A percentile compares a stretch with the other conserved stretches of the same genome.
These are phyloP conservation scores for Boletus chippewaensis DNA, from an alignment of 1,284 basidiomycete species.

Conservation along the genomic window DNA sequence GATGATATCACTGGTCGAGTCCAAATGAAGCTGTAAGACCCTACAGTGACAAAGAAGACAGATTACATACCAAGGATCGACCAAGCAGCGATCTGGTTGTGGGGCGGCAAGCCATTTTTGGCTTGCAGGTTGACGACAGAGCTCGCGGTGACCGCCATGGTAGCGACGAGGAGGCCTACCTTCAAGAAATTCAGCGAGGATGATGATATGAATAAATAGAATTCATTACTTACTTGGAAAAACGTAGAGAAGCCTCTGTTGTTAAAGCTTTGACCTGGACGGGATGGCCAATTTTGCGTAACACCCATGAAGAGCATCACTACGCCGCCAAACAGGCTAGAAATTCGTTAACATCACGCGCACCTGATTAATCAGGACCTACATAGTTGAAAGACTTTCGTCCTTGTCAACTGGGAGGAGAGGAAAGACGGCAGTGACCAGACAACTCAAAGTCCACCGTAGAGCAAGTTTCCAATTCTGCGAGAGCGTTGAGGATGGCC, in stretches of 20 bases:
- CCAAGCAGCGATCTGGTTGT: conserved; percentile 68
- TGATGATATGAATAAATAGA: background rate
- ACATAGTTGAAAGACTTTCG: conserved; percentile 62
- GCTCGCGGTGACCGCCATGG: conserved; percentile 47
- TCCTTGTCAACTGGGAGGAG: conserved; percentile 68
- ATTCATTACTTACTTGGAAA: conserved; percentile 36
- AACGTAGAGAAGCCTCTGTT: conserved; percentile 8
- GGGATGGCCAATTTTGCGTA: conserved; percentile 8
- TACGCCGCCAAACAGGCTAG: conserved; percentile 29
- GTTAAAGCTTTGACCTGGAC: background rate
- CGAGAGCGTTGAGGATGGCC: conserved; percentile 35
- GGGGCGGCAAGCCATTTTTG: conserved; percentile 61
- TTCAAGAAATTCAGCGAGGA: conserved; percentile 11
- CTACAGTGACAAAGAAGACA: background rate
- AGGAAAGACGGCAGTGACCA: conserved; percentile 61
- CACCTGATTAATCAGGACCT: conserved; percentile 21
- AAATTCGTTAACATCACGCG: conserved; percentile 14
- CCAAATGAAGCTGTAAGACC: conserved; percentile 1
- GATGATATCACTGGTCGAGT: conserved; percentile 45
- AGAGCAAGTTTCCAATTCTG: conserved; percentile 30
- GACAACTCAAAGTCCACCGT: conserved; percentile 51
- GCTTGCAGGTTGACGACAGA: conserved; percentile 57
- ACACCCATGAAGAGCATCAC: conserved; percentile 25
- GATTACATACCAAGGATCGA: conserved; percentile 47
- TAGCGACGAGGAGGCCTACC: conserved; percentile 40